Evolutionary conservation across 2,329 filamentous ascomycete genomes (phyloP).

Genomic region (Xylariales sp.): DNA sequence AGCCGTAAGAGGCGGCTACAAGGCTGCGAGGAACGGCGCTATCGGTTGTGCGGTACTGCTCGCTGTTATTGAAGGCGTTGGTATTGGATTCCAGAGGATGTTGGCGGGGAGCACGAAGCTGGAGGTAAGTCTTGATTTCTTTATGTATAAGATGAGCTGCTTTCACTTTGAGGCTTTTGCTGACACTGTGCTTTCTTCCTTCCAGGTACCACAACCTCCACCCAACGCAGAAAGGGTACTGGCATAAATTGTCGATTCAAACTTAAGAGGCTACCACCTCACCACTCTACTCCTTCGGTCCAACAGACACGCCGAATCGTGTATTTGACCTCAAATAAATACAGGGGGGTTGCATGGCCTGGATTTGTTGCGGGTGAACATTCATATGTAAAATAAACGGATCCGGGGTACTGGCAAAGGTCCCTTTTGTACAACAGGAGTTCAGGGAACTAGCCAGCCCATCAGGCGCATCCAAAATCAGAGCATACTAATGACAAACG

Average conservation of each 20-base stretch:
- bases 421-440: constrained; percentile 13
- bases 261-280: not conserved
- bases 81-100: constrained; percentile 92
- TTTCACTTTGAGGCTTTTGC: not conserved
- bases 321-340: constrained; percentile 19
- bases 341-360: constrained; percentile 15
- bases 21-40: constrained; percentile 88
- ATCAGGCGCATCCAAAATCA: constrained; percentile 15
- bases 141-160: not conserved
- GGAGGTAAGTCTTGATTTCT: constrained; percentile 49
- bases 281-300: constrained; percentile 25
- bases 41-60: constrained; percentile 94
- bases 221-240: constrained; percentile 26
- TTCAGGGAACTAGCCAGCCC: constrained; percentile 7
- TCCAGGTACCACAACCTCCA: constrained; percentile 27
- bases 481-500: constrained; percentile 24
- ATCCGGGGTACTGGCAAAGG: constrained; percentile 12
- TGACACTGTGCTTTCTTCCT: not conserved
- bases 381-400: constrained; percentile 24
- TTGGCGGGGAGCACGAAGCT: constrained; percentile 84
- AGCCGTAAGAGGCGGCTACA: constrained; percentile 85
- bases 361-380: constrained; percentile 13
- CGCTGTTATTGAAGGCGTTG: constrained; percentile 94
- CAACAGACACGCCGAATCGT: constrained; percentile 17
- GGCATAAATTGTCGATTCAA: constrained; percentile 19